These are phyloP conservation scores for Hypoxylon sp. DNA, from an alignment of 2,329 filamentous ascomycete species.

Conservation along the genomic window DNA sequence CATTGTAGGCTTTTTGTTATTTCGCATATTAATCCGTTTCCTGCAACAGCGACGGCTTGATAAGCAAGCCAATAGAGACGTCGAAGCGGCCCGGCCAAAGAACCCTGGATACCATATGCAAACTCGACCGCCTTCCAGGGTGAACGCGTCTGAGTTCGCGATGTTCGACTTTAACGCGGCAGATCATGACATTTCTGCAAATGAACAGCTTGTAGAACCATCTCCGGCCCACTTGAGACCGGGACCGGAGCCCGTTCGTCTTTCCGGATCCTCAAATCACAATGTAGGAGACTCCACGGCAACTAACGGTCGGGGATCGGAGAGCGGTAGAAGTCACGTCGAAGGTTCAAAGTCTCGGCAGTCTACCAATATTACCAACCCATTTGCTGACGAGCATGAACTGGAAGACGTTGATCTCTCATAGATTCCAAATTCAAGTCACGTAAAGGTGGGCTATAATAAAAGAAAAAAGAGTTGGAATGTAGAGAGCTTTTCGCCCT, in stretches of 20 bases:
- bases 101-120: not conserved
- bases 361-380: not conserved
- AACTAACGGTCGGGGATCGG: too few relatives aligned
- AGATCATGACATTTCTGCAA: not conserved
- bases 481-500: too few relatives aligned
- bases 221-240: not conserved
- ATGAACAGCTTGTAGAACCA: not conserved
- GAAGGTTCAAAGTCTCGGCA: too few relatives aligned
- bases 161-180: not conserved
- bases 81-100: not conserved
- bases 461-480: too few relatives aligned
- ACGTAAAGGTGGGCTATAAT: too few relatives aligned
- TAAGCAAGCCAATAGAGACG: not conserved
- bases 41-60: too few relatives aligned
- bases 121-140: not conserved
- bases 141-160: not conserved
- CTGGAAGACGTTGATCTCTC: not conserved
- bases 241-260: not conserved
- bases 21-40: too few relatives aligned
- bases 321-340: too few relatives aligned
- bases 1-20: not conserved
- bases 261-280: too few relatives aligned
- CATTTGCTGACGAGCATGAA: not conserved
- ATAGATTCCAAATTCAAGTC: too few relatives aligned
- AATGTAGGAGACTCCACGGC: too few relatives aligned